phyloP scores from a whole-genome alignment of 768 basidiomycete genomes.

The Boletus patriciae region DNA sequence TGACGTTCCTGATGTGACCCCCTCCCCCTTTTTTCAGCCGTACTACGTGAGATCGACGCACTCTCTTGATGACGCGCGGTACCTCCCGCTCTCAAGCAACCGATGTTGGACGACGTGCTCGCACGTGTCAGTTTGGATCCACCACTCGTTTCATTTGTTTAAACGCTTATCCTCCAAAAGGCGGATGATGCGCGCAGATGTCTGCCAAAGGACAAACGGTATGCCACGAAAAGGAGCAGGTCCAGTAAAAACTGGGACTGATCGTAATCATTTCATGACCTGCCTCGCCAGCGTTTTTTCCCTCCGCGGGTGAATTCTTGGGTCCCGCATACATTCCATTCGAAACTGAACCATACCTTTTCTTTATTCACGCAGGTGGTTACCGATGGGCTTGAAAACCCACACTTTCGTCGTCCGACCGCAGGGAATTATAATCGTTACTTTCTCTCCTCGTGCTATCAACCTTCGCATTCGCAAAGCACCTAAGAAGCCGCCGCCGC shows the following conservation, averaged over 20 bases:
- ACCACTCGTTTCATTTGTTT: neutral
- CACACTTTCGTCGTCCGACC: too few species aligned
- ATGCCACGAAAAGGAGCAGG: constrained; percentile 27
- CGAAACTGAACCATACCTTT: too few species aligned
- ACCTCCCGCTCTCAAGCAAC: constrained; percentile 73
- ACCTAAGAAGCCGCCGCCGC: too few species aligned
- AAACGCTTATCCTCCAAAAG: constrained; percentile 17
- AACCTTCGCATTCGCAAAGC: too few species aligned
- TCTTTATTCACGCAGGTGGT: too few species aligned
- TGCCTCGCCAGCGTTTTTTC: too few species aligned
- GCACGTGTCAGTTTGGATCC: constrained; percentile 31
- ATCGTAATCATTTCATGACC: too few species aligned
- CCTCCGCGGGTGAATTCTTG: too few species aligned
- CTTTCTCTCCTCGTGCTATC: too few species aligned
- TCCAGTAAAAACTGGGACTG: constrained; percentile 31
- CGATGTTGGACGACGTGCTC: constrained; percentile 72
- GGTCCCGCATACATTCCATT: too few species aligned
- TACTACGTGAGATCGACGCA: constrained; percentile 67
- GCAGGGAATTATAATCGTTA: too few species aligned
- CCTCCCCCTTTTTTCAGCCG: constrained; percentile 42
- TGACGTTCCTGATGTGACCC: neutral
- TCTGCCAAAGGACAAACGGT: constrained; percentile 28
- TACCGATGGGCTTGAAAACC: too few species aligned
- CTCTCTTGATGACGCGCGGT: constrained; percentile 73
- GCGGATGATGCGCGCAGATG: constrained; percentile 21